phyloP scores from a whole-genome alignment of 2,329 filamentous ascomycete species.

The Ceratocystis diversiconidia region DNA sequence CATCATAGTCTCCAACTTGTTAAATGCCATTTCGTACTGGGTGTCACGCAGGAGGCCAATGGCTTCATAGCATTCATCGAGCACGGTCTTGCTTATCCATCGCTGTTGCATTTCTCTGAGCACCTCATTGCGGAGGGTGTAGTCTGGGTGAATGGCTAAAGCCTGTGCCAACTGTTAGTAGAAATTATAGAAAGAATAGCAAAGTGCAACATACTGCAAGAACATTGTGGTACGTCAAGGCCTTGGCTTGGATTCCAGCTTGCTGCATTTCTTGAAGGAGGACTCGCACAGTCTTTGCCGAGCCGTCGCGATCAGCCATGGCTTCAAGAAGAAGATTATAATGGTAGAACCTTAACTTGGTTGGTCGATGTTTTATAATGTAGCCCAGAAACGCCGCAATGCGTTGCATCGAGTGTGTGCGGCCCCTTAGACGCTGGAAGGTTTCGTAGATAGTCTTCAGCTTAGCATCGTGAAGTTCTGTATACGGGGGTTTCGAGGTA shows the following conservation, averaged over 20 bases:
- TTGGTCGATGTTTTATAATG: constrained; percentile 41
- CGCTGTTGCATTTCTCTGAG: constrained; percentile 58
- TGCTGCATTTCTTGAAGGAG: constrained; percentile 61
- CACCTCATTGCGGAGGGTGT: constrained; percentile 56
- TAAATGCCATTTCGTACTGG: constrained; percentile 67
- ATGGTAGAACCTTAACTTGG: constrained; percentile 41
- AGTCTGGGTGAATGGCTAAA: constrained; percentile 74
- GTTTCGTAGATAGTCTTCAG: constrained; percentile 33
- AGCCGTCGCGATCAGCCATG: constrained; percentile 54
- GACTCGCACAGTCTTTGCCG: constrained; percentile 44
- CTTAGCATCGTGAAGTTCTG: constrained; percentile 24
- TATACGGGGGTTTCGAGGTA: constrained; percentile 3
- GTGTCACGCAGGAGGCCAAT: constrained; percentile 66
- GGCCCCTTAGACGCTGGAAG: constrained; percentile 29
- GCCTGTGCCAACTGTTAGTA: constrained; percentile 30
- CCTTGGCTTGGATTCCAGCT: constrained; percentile 47
- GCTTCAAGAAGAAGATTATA: constrained; percentile 65
- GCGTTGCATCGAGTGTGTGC: constrained; percentile 19
- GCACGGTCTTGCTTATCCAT: constrained; percentile 43
- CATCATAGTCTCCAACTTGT: constrained; percentile 53
- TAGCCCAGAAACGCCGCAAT: constrained; percentile 35
- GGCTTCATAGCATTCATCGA: constrained; percentile 47
- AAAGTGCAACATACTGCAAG: constrained; percentile 39
- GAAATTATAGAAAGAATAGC: not conserved
- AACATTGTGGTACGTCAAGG: constrained; percentile 54